Evolutionary conservation across 805 yeast species (phyloP).

Genomic region (Metschnikowia dekortorum): DNA sequence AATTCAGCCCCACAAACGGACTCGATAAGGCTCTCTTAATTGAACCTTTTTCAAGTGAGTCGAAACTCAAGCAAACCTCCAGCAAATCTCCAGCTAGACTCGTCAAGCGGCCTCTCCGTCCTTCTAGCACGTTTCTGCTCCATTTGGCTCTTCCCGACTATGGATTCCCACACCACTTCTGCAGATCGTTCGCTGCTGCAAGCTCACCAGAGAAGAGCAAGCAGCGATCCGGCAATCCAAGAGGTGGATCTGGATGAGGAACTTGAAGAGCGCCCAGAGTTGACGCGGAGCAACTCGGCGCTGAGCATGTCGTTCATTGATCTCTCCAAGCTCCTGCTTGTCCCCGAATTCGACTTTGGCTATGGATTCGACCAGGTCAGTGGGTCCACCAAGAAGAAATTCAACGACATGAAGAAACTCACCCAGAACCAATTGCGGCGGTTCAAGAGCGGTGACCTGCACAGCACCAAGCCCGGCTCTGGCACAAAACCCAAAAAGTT

Average conservation of each 20-base stretch:
- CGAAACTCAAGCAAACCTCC: no score
- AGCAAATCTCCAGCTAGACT: no score
- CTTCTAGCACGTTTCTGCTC: background rate
- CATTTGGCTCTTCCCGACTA: background rate
- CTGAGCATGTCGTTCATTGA: conserved; percentile 32
- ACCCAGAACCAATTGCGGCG: conserved; percentile 30
- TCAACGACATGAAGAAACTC: conserved; percentile 32
- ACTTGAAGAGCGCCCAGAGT: background rate
- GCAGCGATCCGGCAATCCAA: background rate
- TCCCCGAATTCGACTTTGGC: conserved; percentile 43
- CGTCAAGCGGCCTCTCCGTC: no score
- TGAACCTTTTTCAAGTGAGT: no score
- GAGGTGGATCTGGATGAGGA: conserved; percentile 3
- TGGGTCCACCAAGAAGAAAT: conserved; percentile 32
- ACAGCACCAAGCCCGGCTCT: conserved; percentile 11
- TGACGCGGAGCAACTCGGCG: conserved; percentile 14
- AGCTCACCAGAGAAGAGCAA: background rate
- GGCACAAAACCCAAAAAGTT: conserved; percentile 4
- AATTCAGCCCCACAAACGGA: no score
- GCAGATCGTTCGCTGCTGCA: background rate
- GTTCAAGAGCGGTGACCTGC: conserved; percentile 19
- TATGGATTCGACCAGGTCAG: conserved; percentile 32
- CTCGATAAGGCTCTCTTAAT: no score
- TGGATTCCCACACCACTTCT: background rate
- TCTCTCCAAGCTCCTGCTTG: conserved; percentile 32